phyloP scores from a whole-genome alignment of 768 basidiomycete species.

The Collybia mongolica region DNA sequence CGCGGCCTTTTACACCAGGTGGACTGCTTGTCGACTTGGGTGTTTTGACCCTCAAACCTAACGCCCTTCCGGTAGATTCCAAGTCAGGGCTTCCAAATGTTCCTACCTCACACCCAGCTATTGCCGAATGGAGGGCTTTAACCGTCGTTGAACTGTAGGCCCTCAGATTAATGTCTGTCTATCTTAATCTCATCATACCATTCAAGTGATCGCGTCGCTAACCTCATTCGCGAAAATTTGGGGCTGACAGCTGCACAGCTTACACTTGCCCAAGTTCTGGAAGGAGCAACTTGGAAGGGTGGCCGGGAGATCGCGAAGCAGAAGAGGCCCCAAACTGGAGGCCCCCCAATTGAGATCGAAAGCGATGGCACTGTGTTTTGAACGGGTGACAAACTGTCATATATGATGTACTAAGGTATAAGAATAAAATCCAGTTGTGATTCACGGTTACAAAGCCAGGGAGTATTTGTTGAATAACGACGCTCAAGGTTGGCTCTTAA shows the following conservation, averaged over 20 bases:
- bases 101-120: slow-evolving; percentile 79
- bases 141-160: slow-evolving; percentile 90
- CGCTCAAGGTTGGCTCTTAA: too few species aligned
- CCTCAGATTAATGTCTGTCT: neutral
- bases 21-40: slow-evolving; percentile 87
- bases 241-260: slow-evolving; percentile 51
- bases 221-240: slow-evolving; percentile 62
- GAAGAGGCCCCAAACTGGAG: slow-evolving; percentile 70
- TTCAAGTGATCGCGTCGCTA: slow-evolving; percentile 77
- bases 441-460: too few species aligned
- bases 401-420: too few species aligned
- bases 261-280: slow-evolving; percentile 83
- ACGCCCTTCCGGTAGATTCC: slow-evolving; percentile 48
- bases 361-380: slow-evolving; percentile 85
- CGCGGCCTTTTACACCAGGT: slow-evolving; percentile 40
- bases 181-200: neutral
- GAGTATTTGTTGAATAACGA: too few species aligned
- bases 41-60: slow-evolving; percentile 67
- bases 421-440: too few species aligned
- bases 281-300: slow-evolving; percentile 96
- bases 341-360: slow-evolving; percentile 84
- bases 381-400: too few species aligned
- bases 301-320: slow-evolving; percentile 88
- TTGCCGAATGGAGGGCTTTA: slow-evolving; percentile 96
- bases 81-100: slow-evolving; percentile 59